A percentile compares a stretch with the other conserved stretches of the same genome.
Conservation (phyloP, 768 basidiomycete genomes). For the Leccinum obscurum region DNA sequence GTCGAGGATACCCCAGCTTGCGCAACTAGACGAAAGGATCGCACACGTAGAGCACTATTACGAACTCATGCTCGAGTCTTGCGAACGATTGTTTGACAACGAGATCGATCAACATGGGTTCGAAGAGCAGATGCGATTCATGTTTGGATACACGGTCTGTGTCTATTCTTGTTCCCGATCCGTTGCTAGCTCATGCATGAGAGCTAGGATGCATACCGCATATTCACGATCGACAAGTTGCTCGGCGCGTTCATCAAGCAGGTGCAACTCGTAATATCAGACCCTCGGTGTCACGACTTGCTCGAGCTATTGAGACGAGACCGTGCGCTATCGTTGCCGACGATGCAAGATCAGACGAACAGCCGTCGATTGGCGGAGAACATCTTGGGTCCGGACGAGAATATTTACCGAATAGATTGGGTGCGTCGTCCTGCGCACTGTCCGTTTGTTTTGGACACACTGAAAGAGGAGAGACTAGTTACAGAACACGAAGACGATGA, state of each 20-base stretch:
- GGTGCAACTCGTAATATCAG: constrained; percentile 71
- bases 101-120: constrained; percentile 85
- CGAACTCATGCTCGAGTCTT: constrained; percentile 78
- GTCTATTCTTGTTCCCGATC: not conserved
- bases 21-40: constrained; percentile 35
- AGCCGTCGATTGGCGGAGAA: constrained; percentile 67
- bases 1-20: constrained; percentile 27
- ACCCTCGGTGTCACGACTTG: constrained; percentile 70
- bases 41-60: constrained; percentile 71
- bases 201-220: constrained; percentile 71
- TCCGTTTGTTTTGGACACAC: not conserved
- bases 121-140: constrained; percentile 86
- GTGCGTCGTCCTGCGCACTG: constrained; percentile 38
- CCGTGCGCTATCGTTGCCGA: constrained; percentile 54
- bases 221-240: constrained; percentile 94
- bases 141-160: constrained; percentile 80
- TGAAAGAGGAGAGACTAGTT: constrained; percentile 43
- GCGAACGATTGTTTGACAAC: constrained; percentile 89
- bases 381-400: constrained; percentile 72
- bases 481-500: constrained; percentile 63
- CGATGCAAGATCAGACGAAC: constrained; percentile 71
- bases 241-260: constrained; percentile 89
- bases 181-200: constrained; percentile 2
- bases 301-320: constrained; percentile 72
- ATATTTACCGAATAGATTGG: constrained; percentile 81